phyloP scores from a whole-genome alignment of 83 land plant genomes.

The Larix sibirica region DNA sequence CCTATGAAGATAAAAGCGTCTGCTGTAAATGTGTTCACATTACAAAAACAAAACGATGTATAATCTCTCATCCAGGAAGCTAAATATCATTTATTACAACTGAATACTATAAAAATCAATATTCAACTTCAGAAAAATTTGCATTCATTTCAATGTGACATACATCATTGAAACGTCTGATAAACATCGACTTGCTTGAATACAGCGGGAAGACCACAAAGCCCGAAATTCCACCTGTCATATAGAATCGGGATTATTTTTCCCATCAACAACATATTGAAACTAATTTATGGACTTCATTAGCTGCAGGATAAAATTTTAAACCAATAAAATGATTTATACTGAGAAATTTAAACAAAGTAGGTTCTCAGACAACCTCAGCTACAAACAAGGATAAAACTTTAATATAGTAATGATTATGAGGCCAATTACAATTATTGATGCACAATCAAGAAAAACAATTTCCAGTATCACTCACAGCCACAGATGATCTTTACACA shows the following conservation, averaged over 20 bases:
- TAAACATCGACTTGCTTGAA: slow-evolving; percentile 43
- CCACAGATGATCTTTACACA: background rate
- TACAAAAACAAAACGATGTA: background rate
- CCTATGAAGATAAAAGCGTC: background rate
- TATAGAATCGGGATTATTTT: background rate
- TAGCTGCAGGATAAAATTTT: background rate
- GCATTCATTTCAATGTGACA: slow-evolving; percentile 19
- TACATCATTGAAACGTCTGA: slow-evolving; percentile 64
- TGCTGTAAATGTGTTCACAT: too few relatives aligned
- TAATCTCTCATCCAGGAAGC: background rate
- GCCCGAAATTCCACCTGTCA: slow-evolving; percentile 64
- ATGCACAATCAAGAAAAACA: background rate
- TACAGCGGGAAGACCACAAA: slow-evolving; percentile 32
- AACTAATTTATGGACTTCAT: background rate
- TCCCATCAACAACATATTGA: background rate
- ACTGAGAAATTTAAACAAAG: background rate
- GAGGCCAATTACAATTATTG: background rate
- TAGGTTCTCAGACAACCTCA: too few relatives aligned
- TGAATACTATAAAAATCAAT: background rate
- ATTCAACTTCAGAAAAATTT: background rate
- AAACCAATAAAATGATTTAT: background rate
- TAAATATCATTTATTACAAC: background rate
- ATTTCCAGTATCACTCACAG: background rate
- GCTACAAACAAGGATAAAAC: background rate
- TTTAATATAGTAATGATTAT: background rate